Evolutionary conservation across 192 early-diverging fungal species (phyloP), one percentile per base, ranked within the genome.

Genomic region (Jimgerdemannia flammicorona): DNA sequence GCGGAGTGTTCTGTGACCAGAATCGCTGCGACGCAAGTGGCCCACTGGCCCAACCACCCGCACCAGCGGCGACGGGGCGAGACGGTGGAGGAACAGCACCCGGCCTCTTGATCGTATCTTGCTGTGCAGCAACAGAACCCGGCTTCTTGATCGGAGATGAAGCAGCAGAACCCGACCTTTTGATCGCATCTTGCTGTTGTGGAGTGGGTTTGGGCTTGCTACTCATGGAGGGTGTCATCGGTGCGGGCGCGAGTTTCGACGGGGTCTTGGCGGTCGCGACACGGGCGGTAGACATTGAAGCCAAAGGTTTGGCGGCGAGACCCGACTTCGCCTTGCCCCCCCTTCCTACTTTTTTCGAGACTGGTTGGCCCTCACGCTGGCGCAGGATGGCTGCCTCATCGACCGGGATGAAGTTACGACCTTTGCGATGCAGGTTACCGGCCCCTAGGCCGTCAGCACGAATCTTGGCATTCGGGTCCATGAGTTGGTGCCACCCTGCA

Each of bases 321-420:
- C 6, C 44, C 65, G 19, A 40, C 67, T 7, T 44, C 9, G 20
- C 70, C 44, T 4, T 66, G 43, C 41, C 67, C 74, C 72, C 72
- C 72, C 40, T 76, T 75, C 19, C 67, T 41, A 17, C 69, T 66
- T 70, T 69, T 70, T 74, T 79, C 9, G 72, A 49, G 17, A 68
- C 6, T 4, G 70, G 43, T 59, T 70, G 73, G 42, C 72, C 70
- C 44, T 76, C 68, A 14, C 81, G 71, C 67, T 78, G 77, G 18
- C 76, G 75, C 19, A 82, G 44, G 67, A 82, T 82, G 18, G 19
- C 29, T 54, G 72, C 44, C 41, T 82, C 81, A 43, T 78, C 77
- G 4, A 82, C 77, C 40, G 81, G 81, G 29, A 73, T 78, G 18
- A 72, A 82, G 20, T 82, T 82, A 0, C 18, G n/a, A 67, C 81